Conservation (phyloP, 2,329 filamentous ascomycete genomes). For the Verruconis gallopava region DNA sequence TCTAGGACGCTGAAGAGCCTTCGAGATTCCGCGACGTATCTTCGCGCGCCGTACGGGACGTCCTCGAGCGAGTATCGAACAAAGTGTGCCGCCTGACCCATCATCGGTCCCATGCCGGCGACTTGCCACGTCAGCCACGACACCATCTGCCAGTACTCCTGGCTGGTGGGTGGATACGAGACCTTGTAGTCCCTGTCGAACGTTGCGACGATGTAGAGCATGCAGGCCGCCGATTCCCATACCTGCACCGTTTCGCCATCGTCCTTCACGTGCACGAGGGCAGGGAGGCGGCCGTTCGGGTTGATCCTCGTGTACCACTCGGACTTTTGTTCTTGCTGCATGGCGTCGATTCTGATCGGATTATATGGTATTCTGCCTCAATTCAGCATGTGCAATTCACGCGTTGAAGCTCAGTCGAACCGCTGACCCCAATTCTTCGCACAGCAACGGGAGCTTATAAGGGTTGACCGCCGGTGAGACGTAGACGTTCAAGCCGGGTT, state of each 20-base stretch:
- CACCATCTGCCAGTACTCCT: slow-evolving; percentile 66
- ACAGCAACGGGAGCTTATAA: background rate
- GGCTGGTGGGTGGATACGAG: slow-evolving; percentile 56
- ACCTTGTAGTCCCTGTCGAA: slow-evolving; percentile 29
- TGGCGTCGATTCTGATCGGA: slow-evolving; percentile 17
- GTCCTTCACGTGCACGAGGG: slow-evolving; percentile 39
- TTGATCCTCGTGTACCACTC: slow-evolving; percentile 49
- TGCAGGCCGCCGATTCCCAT: background rate
- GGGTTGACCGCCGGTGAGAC: background rate
- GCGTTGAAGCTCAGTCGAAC: too few species aligned
- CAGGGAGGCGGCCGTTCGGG: slow-evolving; percentile 54
- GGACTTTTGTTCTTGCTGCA: slow-evolving; percentile 52
- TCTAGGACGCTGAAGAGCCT: background rate
- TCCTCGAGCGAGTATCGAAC: slow-evolving; percentile 66
- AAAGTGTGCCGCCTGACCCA: slow-evolving; percentile 75
- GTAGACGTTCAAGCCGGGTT: slow-evolving; percentile 1
- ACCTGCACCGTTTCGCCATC: background rate
- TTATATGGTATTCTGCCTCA: background rate
- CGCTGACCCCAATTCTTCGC: background rate
- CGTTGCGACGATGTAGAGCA: background rate
- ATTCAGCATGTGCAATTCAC: too few species aligned
- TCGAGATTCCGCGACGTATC: background rate
- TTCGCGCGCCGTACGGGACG: slow-evolving; percentile 63
- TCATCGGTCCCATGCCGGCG: slow-evolving; percentile 70
- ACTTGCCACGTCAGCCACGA: slow-evolving; percentile 66